Evolutionary conservation across 768 basidiomycete species (phyloP).

Genomic region (Leccinellum albellum): DNA sequence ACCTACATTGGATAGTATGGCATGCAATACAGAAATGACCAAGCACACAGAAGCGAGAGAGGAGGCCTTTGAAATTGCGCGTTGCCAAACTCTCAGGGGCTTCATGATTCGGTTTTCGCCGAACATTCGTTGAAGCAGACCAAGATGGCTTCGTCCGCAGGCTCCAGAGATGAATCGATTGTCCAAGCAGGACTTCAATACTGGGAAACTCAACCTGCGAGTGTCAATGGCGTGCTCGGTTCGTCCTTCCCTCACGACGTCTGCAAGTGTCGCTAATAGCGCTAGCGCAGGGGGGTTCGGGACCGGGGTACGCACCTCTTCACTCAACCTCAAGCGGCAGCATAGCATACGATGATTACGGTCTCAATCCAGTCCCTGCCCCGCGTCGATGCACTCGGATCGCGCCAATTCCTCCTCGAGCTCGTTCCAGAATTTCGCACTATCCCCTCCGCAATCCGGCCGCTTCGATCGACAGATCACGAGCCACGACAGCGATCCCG

Average conservation of each 20-base stretch:
- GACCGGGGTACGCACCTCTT: constrained; percentile 38
- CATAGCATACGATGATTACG: not conserved
- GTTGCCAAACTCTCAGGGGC: too few species aligned
- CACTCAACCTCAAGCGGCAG: not conserved
- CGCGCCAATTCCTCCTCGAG: constrained; percentile 80
- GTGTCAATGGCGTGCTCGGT: constrained; percentile 84
- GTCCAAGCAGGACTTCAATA: constrained; percentile 79
- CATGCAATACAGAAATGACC: too few species aligned
- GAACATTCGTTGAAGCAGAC: not conserved
- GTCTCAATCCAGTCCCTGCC: constrained; percentile 64
- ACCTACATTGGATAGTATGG: too few species aligned
- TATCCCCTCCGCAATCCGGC: constrained; percentile 70
- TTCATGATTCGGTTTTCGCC: not conserved
- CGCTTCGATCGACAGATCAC: constrained; percentile 29
- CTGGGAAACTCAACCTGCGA: constrained; percentile 81
- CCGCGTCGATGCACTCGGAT: constrained; percentile 84
- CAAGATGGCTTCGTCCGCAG: constrained; percentile 5
- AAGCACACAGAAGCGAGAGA: too few species aligned
- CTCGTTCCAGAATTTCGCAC: constrained; percentile 76
- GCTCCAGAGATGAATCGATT: constrained; percentile 44
- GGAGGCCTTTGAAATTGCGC: too few species aligned
- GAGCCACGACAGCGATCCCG: constrained; percentile 46
- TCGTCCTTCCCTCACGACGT: constrained; percentile 16
- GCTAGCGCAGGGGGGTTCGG: constrained; percentile 47
- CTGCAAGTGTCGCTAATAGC: constrained; percentile 16